These are phyloP conservation scores for Aspergillus olivimuriae DNA, from an alignment of 495 filamentous ascomycete genomes.

Conservation along the genomic window DNA sequence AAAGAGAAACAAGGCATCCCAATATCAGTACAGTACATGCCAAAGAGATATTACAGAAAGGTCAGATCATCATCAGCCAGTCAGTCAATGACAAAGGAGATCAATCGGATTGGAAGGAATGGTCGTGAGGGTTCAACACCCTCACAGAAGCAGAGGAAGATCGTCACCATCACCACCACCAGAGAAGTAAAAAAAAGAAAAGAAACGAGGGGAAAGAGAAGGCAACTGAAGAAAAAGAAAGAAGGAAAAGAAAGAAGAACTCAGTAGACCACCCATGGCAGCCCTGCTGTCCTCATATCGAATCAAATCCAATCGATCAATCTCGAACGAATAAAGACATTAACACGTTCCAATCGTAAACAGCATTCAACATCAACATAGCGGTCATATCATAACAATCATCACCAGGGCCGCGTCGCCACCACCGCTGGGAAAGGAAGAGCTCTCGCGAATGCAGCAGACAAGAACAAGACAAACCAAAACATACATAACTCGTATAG, in stretches of 20 bases:
- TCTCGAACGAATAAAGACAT: constrained; percentile 19
- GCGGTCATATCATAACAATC: constrained; percentile 22
- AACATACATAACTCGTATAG: too few species aligned
- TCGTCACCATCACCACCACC: too few species aligned
- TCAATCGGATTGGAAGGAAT: too few species aligned
- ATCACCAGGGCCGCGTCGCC: constrained; percentile 18
- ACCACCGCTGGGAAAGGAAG: constrained; percentile 9
- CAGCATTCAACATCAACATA: too few species aligned
- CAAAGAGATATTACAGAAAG: too few species aligned
- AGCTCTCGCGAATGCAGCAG: constrained; percentile 10
- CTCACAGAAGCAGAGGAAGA: too few species aligned
- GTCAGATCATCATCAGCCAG: too few species aligned
- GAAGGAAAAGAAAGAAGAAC: constrained; percentile 1
- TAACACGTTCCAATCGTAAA: constrained; percentile 21
- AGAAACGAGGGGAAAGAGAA: constrained; percentile 1
- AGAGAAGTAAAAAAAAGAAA: constrained; percentile 1
- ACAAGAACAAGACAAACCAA: constrained; percentile 6
- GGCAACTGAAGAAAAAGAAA: constrained; percentile 16
- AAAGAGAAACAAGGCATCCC: too few species aligned
- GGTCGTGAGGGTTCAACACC: too few species aligned
- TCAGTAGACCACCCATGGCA: constrained; percentile 4
- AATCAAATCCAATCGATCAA: constrained; percentile 15
- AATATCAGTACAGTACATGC: too few species aligned
- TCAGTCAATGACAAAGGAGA: too few species aligned
- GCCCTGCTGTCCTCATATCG: constrained; percentile 16